These are phyloP conservation scores for Sisymbrium irio DNA, from an alignment of 345 rosid genomes.

Conservation along the genomic window DNA sequence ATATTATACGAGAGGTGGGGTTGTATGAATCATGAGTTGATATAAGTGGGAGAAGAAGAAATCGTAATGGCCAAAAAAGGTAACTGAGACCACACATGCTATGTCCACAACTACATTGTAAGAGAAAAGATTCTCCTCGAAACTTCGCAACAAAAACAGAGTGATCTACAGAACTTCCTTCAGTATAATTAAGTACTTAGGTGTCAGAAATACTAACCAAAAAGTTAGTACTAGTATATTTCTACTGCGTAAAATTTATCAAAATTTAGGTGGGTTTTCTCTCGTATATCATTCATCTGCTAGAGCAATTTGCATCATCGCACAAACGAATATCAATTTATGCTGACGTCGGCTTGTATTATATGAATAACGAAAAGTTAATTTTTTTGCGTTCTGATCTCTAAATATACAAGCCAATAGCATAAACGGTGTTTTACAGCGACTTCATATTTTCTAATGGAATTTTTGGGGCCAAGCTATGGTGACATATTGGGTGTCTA, in stretches of 20 bases:
- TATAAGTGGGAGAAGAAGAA: slow-evolving; percentile 19
- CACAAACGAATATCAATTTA: not conserved
- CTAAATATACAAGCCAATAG: not conserved
- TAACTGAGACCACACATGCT: slow-evolving; percentile 25
- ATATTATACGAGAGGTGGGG: slow-evolving; percentile 17
- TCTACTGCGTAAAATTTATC: not conserved
- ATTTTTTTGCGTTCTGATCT: not conserved
- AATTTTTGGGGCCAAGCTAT: slow-evolving; percentile 5
- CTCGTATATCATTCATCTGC: not conserved
- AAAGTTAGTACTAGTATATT: not conserved
- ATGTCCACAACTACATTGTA: slow-evolving; percentile 14
- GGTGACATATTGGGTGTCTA: not conserved
- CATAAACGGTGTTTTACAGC: not conserved
- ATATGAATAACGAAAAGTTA: not conserved
- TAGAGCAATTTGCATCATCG: not conserved
- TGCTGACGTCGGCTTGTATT: not conserved
- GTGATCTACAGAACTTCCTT: not conserved
- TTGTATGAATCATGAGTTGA: slow-evolving; percentile 22
- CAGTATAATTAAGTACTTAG: too few relatives aligned
- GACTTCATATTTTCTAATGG: slow-evolving; percentile 2
- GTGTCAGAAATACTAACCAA: not conserved
- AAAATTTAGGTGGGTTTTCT: not conserved
- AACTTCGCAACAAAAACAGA: slow-evolving; percentile 16
- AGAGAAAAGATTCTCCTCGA: slow-evolving; percentile 22
- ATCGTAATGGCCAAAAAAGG: slow-evolving; percentile 4